Evolutionary conservation across 192 early-diverging fungal species (phyloP).

Genomic region (Chytriomyces sp.): DNA sequence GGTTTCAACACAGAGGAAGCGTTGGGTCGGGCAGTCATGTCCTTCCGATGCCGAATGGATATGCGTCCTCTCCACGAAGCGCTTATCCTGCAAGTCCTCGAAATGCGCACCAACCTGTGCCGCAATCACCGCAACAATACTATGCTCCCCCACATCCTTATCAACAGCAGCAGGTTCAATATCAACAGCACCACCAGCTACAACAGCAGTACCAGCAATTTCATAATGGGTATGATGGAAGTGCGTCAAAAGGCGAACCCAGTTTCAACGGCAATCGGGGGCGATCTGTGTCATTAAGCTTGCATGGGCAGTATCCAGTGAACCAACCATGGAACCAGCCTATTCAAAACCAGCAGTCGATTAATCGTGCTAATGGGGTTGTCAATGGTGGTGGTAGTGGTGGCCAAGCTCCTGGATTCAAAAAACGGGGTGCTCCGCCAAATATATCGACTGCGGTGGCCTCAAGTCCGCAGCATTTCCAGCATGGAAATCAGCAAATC

Average conservation of each 20-base stretch:
- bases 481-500: background rate
- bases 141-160: background rate
- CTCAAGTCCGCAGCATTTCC: slow-evolving; percentile 13
- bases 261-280: slow-evolving; percentile 5
- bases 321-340: slow-evolving; percentile 33
- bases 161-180: too few species aligned
- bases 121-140: background rate
- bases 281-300: slow-evolving; percentile 9
- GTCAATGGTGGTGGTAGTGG: background rate
- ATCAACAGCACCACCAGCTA: too few species aligned
- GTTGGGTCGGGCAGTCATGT: background rate
- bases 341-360: slow-evolving; percentile 1
- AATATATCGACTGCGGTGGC: slow-evolving; percentile 18
- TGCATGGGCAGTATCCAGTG: slow-evolving; percentile 13
- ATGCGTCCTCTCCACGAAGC: slow-evolving; percentile 10
- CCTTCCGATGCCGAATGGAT: background rate
- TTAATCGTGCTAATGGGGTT: background rate
- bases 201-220: too few species aligned
- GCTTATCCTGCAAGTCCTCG: background rate
- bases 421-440: slow-evolving; percentile 16
- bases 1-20: background rate
- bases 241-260: background rate
- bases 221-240: background rate
- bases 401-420: background rate
- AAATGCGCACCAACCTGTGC: slow-evolving; percentile 6